Evolutionary conservation across 129 eudicot species (phyloP).

Genomic region (Artemisia argyi): DNA sequence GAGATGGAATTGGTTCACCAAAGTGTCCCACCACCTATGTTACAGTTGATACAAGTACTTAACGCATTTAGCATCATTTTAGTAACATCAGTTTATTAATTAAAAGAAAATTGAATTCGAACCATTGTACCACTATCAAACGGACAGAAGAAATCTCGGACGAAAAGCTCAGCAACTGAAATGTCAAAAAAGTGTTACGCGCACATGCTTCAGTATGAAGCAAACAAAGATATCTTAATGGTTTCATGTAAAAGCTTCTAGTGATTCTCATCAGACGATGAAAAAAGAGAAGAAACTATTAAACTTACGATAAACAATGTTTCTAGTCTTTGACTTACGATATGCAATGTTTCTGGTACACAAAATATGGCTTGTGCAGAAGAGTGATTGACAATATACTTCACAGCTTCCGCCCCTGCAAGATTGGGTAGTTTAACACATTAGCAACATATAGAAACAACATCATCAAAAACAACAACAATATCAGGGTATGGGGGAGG

Average conservation of each 20-base stretch:
- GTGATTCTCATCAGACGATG: neutral
- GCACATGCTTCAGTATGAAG: neutral
- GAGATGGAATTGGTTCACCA: slow-evolving; percentile 67
- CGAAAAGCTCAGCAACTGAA: slow-evolving; percentile 81
- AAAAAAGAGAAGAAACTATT: neutral
- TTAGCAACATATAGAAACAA: neutral
- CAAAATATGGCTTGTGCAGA: slow-evolving; percentile 81
- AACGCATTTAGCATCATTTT: slow-evolving; percentile 14
- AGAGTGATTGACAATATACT: slow-evolving; percentile 81
- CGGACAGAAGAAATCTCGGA: slow-evolving; percentile 85
- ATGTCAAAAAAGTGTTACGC: slow-evolving; percentile 29
- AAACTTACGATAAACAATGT: neutral
- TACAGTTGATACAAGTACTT: slow-evolving; percentile 17
- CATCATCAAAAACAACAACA: too few species aligned
- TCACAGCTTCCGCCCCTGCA: slow-evolving; percentile 93
- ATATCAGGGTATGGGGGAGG: too few species aligned
- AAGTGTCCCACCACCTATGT: slow-evolving; percentile 85
- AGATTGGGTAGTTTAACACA: slow-evolving; percentile 11
- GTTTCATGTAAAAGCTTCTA: neutral
- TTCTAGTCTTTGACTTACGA: slow-evolving; percentile 46
- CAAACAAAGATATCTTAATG: neutral
- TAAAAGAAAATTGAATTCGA: slow-evolving; percentile 7
- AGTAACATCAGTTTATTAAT: neutral
- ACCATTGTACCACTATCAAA: slow-evolving; percentile 71
- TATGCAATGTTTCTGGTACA: slow-evolving; percentile 61